Conservation (phyloP, 2,329 filamentous ascomycete genomes). For the Claviceps fusiformis region DNA sequence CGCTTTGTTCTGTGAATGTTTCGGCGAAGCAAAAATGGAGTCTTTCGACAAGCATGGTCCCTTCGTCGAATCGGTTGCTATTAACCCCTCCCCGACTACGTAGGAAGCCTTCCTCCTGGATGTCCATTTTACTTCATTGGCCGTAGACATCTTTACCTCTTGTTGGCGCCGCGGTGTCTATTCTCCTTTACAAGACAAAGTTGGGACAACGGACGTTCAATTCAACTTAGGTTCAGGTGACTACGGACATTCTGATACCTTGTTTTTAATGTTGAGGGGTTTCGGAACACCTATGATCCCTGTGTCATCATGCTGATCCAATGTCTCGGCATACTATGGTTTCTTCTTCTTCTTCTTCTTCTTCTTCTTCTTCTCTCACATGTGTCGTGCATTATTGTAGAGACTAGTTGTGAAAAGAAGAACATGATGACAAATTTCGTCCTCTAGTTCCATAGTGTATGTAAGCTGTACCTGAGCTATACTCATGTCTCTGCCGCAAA, state of each 20-base stretch:
- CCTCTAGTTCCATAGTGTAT: too few species aligned
- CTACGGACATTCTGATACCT: neutral
- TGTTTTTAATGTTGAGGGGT: neutral
- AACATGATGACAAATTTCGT: neutral
- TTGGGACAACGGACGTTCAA: too few species aligned
- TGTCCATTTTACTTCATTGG: too few species aligned
- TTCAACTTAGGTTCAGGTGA: too few species aligned
- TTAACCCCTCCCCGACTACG: too few species aligned
- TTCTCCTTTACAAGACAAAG: too few species aligned
- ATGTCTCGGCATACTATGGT: neutral
- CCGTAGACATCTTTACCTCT: too few species aligned
- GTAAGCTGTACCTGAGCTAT: neutral
- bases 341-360: too few species aligned
- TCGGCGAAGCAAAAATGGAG: neutral
- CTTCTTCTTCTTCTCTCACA: too few species aligned
- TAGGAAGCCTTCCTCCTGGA: too few species aligned
- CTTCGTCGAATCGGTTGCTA: neutral
- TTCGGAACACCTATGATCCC: neutral
- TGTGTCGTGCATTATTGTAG: neutral
- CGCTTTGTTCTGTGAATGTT: constrained; percentile 8
- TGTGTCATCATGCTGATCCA: neutral
- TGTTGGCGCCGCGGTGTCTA: too few species aligned
- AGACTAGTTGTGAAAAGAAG: neutral
- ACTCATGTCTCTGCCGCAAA: neutral
- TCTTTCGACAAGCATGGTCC: neutral